Percentiles rank a stretch among this genome's conserved stretches.
phyloP scores from a whole-genome alignment of 352 stramenopile genomes.

The Pythium rishiriense region DNA sequence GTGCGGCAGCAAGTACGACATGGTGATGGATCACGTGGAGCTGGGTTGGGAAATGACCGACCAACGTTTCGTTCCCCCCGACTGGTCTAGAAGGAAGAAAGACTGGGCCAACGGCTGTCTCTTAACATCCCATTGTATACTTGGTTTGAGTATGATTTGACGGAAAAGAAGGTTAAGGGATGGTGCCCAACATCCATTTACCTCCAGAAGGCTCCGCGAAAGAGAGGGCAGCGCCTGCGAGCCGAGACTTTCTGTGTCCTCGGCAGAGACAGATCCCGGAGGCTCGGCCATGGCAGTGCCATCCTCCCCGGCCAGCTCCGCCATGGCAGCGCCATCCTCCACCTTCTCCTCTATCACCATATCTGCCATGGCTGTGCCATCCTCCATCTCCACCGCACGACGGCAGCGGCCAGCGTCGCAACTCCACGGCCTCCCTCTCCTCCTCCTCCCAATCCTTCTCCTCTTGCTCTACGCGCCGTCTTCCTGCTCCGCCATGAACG shows the following conservation, averaged over 20 bases:
- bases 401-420: neutral
- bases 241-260: slow-evolving; percentile 1
- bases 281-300: no score
- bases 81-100: no score
- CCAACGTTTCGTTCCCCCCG: no score
- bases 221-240: neutral
- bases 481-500: neutral
- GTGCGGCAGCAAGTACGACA: slow-evolving; percentile 98
- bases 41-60: neutral
- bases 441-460: neutral
- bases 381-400: neutral
- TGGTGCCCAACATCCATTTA: slow-evolving; percentile 8
- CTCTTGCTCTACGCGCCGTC: neutral
- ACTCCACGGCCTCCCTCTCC: neutral
- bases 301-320: neutral
- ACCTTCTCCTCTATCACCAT: neutral
- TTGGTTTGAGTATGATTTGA: neutral
- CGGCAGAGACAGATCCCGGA: neutral
- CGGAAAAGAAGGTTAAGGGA: neutral
- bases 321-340: neutral
- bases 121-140: neutral
- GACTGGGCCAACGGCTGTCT: neutral
- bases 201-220: slow-evolving; percentile 8
- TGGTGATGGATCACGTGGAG: no score
- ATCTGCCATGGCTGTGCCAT: neutral